A percentile compares a stretch with the other conserved stretches of the same genome.
These are phyloP conservation scores for Hortiboletus campestris DNA, from an alignment of 768 basidiomycete species.

Conservation along the genomic window DNA sequence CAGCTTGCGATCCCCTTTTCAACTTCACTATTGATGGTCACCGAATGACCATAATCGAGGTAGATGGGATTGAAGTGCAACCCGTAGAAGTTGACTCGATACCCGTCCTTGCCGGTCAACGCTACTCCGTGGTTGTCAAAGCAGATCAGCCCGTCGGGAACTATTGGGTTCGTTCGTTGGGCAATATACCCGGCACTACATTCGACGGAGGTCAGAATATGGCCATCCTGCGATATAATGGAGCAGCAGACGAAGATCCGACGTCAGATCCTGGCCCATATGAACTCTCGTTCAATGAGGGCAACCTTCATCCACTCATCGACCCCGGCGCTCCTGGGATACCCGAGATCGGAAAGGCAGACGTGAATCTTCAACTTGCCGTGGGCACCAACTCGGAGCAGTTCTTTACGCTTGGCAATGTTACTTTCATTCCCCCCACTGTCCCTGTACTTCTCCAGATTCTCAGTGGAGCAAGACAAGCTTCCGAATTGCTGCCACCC, in stretches of 20 bases:
- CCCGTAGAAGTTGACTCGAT: background rate
- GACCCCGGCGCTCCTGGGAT: background rate
- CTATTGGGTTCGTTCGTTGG: conserved; percentile 51
- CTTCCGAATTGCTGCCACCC: conserved; percentile 45
- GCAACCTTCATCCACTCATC: background rate
- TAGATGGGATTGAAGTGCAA: background rate
- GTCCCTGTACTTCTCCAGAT: conserved; percentile 34
- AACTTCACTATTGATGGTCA: conserved; percentile 10
- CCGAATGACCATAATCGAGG: conserved; percentile 7
- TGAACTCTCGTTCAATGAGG: background rate
- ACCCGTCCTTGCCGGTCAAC: background rate
- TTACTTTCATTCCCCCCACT: conserved; percentile 29
- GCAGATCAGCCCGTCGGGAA: conserved; percentile 45
- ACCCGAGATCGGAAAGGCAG: conserved; percentile 4
- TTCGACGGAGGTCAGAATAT: conserved; percentile 2
- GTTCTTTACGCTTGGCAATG: background rate
- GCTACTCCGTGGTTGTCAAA: conserved; percentile 31
- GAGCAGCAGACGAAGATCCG: background rate
- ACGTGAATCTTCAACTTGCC: background rate
- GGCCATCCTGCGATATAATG: conserved; percentile 3
- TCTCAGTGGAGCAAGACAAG: conserved; percentile 45
- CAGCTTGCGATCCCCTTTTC: background rate
- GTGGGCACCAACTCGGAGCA: background rate
- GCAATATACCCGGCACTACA: conserved; percentile 6
- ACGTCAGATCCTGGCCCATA: background rate